A percentile compares a stretch with the other conserved stretches of the same genome.
phyloP scores from a whole-genome alignment of 140 eudicot genomes.

The Cichorium intybus region DNA sequence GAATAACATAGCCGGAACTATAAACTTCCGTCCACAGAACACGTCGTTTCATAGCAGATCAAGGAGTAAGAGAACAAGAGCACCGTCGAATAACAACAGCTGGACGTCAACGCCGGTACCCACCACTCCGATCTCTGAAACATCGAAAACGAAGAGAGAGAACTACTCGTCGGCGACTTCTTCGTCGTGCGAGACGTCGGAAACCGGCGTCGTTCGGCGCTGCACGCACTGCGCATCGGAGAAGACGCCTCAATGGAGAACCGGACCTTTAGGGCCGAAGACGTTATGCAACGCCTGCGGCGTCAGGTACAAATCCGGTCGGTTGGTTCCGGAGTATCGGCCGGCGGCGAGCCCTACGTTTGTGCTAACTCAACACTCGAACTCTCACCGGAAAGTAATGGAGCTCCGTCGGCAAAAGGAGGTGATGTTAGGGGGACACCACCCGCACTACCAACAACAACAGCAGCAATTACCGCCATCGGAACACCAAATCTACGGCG shows the following conservation, averaged over 20 bases:
- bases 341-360: constrained; percentile 80
- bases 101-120: constrained; percentile 33
- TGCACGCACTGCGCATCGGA: constrained; percentile 75
- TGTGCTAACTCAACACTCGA: constrained; percentile 67
- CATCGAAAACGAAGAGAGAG: constrained; percentile 9
- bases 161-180: constrained; percentile 24
- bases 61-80: constrained; percentile 42
- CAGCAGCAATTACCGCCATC: constrained; percentile 5
- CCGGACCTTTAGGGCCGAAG: constrained; percentile 66
- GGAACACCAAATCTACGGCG: constrained; percentile 23
- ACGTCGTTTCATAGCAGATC: constrained; percentile 35
- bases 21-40: constrained; percentile 16
- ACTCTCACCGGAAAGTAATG: constrained; percentile 66
- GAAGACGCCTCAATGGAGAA: constrained; percentile 72
- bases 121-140: not conserved
- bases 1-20: constrained; percentile 29
- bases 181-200: constrained; percentile 6
- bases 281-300: constrained; percentile 75
- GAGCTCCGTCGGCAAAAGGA: constrained; percentile 70
- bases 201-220: constrained; percentile 27
- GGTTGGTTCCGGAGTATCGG: constrained; percentile 73
- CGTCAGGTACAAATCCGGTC: constrained; percentile 61
- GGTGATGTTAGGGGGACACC: constrained; percentile 25
- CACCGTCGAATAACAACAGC: constrained; percentile 26
- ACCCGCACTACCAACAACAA: constrained; percentile 5